Evolutionary conservation across 768 basidiomycete species (phyloP).

Genomic region (Suillus sp.): DNA sequence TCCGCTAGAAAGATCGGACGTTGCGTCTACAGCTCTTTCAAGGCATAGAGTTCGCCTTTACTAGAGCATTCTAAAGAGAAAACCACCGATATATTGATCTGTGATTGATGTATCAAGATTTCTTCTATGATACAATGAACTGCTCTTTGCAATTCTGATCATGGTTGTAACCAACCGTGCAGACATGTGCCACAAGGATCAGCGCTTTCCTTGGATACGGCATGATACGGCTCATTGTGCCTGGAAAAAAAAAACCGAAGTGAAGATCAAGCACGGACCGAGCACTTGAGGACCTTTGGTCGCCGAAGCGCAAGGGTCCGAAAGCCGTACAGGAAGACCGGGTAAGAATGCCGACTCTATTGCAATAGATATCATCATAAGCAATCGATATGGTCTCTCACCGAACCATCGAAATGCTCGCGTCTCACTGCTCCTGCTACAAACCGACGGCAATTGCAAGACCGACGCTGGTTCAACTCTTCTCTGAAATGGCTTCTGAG

Average conservation of each 20-base stretch:
- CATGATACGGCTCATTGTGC: neutral
- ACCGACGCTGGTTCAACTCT: neutral
- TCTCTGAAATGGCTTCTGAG: neutral
- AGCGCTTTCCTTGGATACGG: neutral
- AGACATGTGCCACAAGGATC: neutral
- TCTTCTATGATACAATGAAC: neutral
- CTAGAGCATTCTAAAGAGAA: neutral
- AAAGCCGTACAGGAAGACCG: slow-evolving; percentile 6
- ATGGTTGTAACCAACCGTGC: neutral
- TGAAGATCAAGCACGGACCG: slow-evolving; percentile 1
- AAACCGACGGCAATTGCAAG: neutral
- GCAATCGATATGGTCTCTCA: neutral
- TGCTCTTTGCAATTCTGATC: neutral
- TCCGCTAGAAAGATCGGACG: neutral
- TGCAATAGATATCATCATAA: neutral
- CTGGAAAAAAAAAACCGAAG: neutral
- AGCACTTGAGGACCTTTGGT: slow-evolving; percentile 1
- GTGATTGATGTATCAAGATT: neutral
- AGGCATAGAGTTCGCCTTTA: neutral
- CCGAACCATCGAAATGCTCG: neutral
- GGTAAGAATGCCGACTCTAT: slow-evolving; percentile 6
- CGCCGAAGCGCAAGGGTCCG: slow-evolving; percentile 5
- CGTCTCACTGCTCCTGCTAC: neutral
- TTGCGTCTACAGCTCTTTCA: neutral
- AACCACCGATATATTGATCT: neutral